Base-by-base conservation (phyloP, 176 grass and related monocot species). In the Tillandsia leiboldiana region DNA sequence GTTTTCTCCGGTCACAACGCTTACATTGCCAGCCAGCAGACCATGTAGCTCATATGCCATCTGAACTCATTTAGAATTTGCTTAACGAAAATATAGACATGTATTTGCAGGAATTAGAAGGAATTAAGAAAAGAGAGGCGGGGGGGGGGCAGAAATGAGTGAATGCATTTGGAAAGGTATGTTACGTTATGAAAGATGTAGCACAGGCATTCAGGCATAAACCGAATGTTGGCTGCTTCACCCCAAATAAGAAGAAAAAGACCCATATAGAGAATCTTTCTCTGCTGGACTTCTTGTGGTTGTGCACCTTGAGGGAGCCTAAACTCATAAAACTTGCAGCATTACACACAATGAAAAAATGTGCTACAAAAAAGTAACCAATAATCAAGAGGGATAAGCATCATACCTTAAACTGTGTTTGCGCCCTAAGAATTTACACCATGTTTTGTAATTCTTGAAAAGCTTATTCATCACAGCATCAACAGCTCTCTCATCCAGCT, bases 201-300 rank as follows among this genome's bases (percentile, higher is more conserved):
- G 83, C 86, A 89, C 69, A 97, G 81, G 66, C 89, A 96, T 59
- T 90, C 93, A 13, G 86, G 93, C 86, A 97, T 97, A 82, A 92
- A 97, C 22, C 89, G 90, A 22, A 97, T 71, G 51, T 97, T 97
- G 75, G 86, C 73, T 76, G 89, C 79, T 85, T 97, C 93, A 65
- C 93, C 89, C 93, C 93, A 97, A 51, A 97, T 90, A 33, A 97
- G 89, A 87, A 97, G 89, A 85, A 78, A 97, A 26, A 97, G 82
- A 22, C 93, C 89, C 79, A 92, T 85, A 75, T 92, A 92, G 52
- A 97, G 75, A 79, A 90, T 87, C 61, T 87, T 97, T 56, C 86
- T 69, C 73, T 97, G 93, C 22, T 97, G 86, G 68, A 90, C 65
- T 76, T 97, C 89, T 49, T 68, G 86, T 54, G 73, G 77, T 81